Conservation (phyloP, 352 stramenopile genomes). For the Phytophthora vignae region DNA sequence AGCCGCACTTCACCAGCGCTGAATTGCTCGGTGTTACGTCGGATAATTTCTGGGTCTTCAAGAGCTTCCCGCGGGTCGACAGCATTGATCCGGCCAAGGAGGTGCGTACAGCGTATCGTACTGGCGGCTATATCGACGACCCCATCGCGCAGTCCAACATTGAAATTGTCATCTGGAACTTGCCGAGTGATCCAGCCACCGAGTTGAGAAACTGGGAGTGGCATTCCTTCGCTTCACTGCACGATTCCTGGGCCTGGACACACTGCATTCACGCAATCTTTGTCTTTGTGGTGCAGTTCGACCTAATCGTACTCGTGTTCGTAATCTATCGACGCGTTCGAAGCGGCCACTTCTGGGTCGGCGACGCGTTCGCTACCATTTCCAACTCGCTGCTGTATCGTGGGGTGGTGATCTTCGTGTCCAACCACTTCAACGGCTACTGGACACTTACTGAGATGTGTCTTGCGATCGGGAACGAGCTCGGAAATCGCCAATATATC, state of each 20-base stretch:
- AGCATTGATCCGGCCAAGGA: conserved; percentile 24
- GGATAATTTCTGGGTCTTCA: conserved; percentile 31
- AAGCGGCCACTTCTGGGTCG: conserved; percentile 47
- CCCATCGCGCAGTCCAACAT: conserved; percentile 50
- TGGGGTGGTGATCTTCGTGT: conserved; percentile 35
- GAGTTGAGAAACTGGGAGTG: conserved; percentile 37
- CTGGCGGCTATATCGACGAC: conserved; percentile 43
- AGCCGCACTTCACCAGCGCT: conserved; percentile 13
- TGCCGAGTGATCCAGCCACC: conserved; percentile 24
- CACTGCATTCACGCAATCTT: conserved; percentile 51
- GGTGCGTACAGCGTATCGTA: conserved; percentile 35
- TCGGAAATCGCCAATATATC: conserved; percentile 9
- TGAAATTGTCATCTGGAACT: conserved; percentile 36
- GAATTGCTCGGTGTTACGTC: conserved; percentile 15
- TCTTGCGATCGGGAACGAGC: conserved; percentile 21
- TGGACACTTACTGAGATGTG: conserved; percentile 52
- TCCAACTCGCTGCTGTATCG: conserved; percentile 41
- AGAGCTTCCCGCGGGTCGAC: conserved; percentile 5
- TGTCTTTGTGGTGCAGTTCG: conserved; percentile 38
- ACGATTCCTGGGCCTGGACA: conserved; percentile 58
- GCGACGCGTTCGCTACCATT: conserved; percentile 52
- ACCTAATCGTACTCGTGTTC: conserved; percentile 42
- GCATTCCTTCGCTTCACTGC: conserved; percentile 25
- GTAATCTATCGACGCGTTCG: conserved; percentile 39
- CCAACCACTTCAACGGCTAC: conserved; percentile 49